Percentiles rank a stretch among this genome's conserved stretches.
These are phyloP conservation scores for Porphyra umbilicalis DNA, from an alignment of 31 red algal species.

Conservation along the genomic window DNA sequence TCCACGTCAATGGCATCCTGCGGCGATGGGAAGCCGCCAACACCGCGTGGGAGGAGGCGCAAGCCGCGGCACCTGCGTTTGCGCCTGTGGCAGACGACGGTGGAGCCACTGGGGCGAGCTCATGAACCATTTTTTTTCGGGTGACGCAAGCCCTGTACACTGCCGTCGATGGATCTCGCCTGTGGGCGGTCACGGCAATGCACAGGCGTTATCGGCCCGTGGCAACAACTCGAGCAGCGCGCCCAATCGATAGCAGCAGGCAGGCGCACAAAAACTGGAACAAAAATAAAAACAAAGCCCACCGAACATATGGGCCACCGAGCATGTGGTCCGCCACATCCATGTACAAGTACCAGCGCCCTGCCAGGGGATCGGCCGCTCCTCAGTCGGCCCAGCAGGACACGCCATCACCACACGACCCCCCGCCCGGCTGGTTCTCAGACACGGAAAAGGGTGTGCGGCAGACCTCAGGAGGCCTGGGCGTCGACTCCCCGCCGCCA, in stretches of 20 bases:
- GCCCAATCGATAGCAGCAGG: too few species aligned
- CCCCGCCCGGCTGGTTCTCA: not conserved
- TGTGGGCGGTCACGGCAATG: too few species aligned
- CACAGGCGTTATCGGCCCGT: too few species aligned
- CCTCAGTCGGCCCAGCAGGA: not conserved
- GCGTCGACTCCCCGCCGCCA: not conserved
- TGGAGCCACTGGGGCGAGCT: not conserved
- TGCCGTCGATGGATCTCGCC: not conserved
- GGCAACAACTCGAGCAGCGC: too few species aligned
- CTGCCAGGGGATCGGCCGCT: not conserved
- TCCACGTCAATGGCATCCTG: not conserved
- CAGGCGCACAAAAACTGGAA: too few species aligned
- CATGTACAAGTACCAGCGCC: not conserved
- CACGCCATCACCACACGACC: not conserved
- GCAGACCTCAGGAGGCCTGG: too few species aligned
- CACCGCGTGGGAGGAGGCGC: not conserved
- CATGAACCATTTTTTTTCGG: not conserved
- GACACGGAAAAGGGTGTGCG: too few species aligned
- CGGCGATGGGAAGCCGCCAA: not conserved
- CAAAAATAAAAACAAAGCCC: too few species aligned
- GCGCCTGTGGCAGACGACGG: not conserved
- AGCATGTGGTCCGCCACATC: too few species aligned
- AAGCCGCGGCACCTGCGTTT: not conserved
- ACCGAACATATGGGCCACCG: too few species aligned
- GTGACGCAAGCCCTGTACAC: not conserved